Evolutionary conservation across 169 alveolate genomes (phyloP).

Genomic region (Plasmodium relictum): DNA sequence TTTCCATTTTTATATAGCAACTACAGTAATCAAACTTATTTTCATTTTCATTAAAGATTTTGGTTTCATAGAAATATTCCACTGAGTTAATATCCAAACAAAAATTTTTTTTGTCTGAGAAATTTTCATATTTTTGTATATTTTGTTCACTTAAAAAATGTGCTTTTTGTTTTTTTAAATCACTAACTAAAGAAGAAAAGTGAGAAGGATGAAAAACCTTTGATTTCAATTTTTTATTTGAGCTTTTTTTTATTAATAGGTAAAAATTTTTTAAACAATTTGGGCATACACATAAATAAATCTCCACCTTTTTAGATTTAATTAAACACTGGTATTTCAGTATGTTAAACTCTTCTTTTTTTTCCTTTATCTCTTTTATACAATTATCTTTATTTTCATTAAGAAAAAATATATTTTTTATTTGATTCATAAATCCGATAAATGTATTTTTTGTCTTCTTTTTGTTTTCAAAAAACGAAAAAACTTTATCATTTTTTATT

Average conservation of each 20-base stretch:
- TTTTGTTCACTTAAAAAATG: not conserved
- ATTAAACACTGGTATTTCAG: constrained; percentile 15
- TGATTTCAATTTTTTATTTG: constrained; percentile 30
- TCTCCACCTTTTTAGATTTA: constrained; percentile 20
- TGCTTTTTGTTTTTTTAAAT: constrained; percentile 14
- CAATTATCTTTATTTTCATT: not conserved
- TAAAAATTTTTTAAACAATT: constrained; percentile 46
- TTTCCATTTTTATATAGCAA: constrained; percentile 36
- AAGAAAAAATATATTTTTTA: constrained; percentile 24
- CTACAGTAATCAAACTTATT: constrained; percentile 15
- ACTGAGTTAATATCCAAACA: constrained; percentile 14
- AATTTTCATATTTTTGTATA: not conserved
- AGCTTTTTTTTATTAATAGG: constrained; percentile 35
- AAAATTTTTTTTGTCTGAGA: not conserved
- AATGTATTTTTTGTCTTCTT: constrained; percentile 20
- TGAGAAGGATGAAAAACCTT: constrained; percentile 47
- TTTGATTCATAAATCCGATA: constrained; percentile 10
- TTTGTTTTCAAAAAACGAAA: constrained; percentile 17
- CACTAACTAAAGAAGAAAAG: constrained; percentile 8
- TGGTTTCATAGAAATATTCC: constrained; percentile 12
- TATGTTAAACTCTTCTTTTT: constrained; percentile 5
- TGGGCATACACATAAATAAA: constrained; percentile 58
- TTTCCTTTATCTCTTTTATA: not conserved
- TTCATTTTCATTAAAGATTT: constrained; percentile 1
- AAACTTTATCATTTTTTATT: constrained; percentile 12